phyloP scores from a whole-genome alignment of 2,329 filamentous ascomycete genomes.

The Pseudopyrenochaeta lycopersici region DNA sequence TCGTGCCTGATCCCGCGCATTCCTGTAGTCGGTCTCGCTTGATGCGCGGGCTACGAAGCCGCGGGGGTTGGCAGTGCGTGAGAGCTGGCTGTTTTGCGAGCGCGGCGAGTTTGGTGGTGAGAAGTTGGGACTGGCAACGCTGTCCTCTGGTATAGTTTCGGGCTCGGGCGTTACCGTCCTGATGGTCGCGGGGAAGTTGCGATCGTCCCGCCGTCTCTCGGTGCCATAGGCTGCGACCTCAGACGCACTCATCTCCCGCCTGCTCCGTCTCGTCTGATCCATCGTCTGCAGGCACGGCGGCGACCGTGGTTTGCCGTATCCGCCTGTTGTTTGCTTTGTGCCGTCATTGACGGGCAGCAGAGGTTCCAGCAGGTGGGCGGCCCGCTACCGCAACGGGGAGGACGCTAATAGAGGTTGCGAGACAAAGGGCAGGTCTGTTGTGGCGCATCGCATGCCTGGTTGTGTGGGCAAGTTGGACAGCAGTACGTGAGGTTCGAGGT shows the following conservation, averaged over 20 bases:
- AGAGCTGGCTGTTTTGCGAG: slow-evolving; percentile 30
- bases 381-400: slow-evolving; percentile 16
- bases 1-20: slow-evolving; percentile 59
- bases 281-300: slow-evolving; percentile 19
- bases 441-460: slow-evolving; percentile 34
- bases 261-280: slow-evolving; percentile 37
- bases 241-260: slow-evolving; percentile 34
- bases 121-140: slow-evolving; percentile 15
- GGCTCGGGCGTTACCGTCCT: slow-evolving; percentile 73
- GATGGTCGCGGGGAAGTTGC: slow-evolving; percentile 51
- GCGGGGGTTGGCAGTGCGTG: slow-evolving; percentile 34
- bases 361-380: slow-evolving; percentile 19
- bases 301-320: slow-evolving; percentile 3
- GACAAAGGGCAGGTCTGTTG: slow-evolving; percentile 13
- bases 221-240: slow-evolving; percentile 24
- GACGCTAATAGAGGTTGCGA: slow-evolving; percentile 17
- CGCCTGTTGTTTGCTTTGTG: slow-evolving; percentile 2
- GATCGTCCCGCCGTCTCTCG: slow-evolving; percentile 33
- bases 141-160: slow-evolving; percentile 33
- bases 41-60: slow-evolving; percentile 42
- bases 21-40: slow-evolving; percentile 44
- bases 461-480: slow-evolving; percentile 9
- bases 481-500: slow-evolving; percentile 12
- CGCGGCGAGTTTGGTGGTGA: slow-evolving; percentile 45
- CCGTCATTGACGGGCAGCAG: slow-evolving; percentile 22